A percentile compares a stretch with the other conserved stretches of the same genome.
These are phyloP conservation scores for Zygotorulaspora sp. DNA, from an alignment of 805 yeast genomes.

Conservation along the genomic window DNA sequence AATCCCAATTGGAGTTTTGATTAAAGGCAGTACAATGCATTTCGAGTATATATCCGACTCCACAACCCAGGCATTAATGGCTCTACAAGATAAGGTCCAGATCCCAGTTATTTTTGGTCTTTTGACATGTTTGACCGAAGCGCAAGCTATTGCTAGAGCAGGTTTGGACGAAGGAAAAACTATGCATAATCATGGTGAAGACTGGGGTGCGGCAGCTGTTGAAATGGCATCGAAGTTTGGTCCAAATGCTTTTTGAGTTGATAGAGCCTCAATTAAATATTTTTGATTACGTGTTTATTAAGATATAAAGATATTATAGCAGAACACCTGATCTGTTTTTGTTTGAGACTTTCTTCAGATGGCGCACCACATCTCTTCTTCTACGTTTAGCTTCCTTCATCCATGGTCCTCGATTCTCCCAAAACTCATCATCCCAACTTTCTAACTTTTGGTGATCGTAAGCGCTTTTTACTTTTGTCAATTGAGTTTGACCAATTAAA, in stretches of 20 bases:
- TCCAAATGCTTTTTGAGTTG: slow-evolving; percentile 16
- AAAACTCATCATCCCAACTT: slow-evolving; percentile 71
- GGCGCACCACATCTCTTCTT: slow-evolving; percentile 67
- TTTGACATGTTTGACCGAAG: slow-evolving; percentile 87
- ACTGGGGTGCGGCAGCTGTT: slow-evolving; percentile 99
- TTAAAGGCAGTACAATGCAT: slow-evolving; percentile 97
- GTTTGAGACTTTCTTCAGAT: slow-evolving; percentile 43
- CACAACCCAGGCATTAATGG: slow-evolving; percentile 80
- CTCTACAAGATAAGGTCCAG: slow-evolving; percentile 59
- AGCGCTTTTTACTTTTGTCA: slow-evolving; percentile 46
- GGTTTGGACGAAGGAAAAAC: slow-evolving; percentile 62
- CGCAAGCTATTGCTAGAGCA: slow-evolving; percentile 90
- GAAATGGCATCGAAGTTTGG: slow-evolving; percentile 70
- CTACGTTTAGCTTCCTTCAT: slow-evolving; percentile 69
- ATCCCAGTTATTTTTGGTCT: slow-evolving; percentile 91
- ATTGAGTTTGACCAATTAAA: slow-evolving; percentile 76
- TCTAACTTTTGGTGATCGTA: slow-evolving; percentile 35
- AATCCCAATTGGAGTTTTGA: slow-evolving; percentile 89
- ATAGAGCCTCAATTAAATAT: no score
- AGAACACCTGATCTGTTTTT: slow-evolving; percentile 11
- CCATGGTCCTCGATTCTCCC: slow-evolving; percentile 77
- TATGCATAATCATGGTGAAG: slow-evolving; percentile 94
- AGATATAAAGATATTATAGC: slow-evolving; percentile 3
- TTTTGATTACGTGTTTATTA: no score
- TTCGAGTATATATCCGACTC: slow-evolving; percentile 95